These are phyloP conservation scores for Candida pseudofarinosa DNA, from an alignment of 805 yeast genomes.

Conservation along the genomic window DNA sequence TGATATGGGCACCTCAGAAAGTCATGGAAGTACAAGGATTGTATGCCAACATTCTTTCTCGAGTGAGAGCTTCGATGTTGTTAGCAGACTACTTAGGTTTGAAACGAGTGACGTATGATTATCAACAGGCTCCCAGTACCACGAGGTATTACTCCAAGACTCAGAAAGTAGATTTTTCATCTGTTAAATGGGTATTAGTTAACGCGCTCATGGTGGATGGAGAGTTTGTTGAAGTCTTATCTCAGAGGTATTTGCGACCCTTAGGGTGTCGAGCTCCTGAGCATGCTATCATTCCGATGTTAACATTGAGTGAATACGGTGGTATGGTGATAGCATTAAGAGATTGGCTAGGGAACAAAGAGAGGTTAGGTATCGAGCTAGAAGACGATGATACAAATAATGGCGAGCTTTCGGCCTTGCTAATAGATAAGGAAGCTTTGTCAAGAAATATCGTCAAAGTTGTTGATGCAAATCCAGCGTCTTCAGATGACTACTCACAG, in stretches of 20 bases:
- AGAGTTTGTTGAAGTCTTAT: conserved; percentile 83
- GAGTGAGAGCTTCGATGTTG: conserved; percentile 64
- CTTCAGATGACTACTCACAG: conserved; percentile 39
- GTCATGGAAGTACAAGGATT: conserved; percentile 79
- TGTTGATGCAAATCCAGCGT: conserved; percentile 53
- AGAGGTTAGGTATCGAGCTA: conserved; percentile 48
- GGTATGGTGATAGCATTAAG: conserved; percentile 91
- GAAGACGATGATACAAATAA: conserved; percentile 29
- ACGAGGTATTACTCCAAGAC: conserved; percentile 78
- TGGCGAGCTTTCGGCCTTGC: conserved; percentile 54
- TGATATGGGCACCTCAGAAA: conserved; percentile 73
- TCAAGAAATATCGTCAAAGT: conserved; percentile 69
- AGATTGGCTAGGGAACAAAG: conserved; percentile 81
- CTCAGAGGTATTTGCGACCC: conserved; percentile 88
- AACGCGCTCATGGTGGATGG: conserved; percentile 88
- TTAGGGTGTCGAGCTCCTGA: conserved; percentile 77
- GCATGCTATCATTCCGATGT: conserved; percentile 79
- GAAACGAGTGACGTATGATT: conserved; percentile 88
- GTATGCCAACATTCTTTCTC: conserved; percentile 75
- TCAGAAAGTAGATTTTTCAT: conserved; percentile 69
- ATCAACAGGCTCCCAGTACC: conserved; percentile 81
- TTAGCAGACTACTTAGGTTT: conserved; percentile 84
- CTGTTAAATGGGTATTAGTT: conserved; percentile 85
- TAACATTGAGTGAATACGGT: conserved; percentile 89
- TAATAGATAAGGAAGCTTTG: conserved; percentile 69